These are phyloP conservation scores for Alternaria burnsii DNA, from an alignment of 2,329 filamentous ascomycete species.

Conservation along the genomic window DNA sequence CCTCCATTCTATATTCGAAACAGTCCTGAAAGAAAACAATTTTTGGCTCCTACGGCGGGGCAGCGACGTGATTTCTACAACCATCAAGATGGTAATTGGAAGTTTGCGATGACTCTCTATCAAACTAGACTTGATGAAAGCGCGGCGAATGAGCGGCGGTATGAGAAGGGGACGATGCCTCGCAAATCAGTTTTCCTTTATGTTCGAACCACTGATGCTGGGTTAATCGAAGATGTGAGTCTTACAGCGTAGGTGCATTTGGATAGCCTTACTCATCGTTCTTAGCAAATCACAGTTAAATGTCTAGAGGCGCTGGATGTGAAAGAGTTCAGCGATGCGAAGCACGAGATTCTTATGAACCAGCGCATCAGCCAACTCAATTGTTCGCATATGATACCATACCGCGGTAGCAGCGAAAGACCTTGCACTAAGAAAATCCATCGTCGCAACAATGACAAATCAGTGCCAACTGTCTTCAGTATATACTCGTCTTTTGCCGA, in stretches of 20 bases:
- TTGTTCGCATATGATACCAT: neutral
- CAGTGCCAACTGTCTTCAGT: neutral
- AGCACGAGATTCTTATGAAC: neutral
- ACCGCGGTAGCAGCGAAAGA: neutral
- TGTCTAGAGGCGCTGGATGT: neutral
- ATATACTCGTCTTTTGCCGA: neutral
- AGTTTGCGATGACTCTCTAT: neutral
- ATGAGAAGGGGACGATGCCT: neutral
- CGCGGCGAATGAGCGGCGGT: neutral
- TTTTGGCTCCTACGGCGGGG: neutral
- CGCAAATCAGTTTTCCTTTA: neutral
- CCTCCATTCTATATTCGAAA: neutral
- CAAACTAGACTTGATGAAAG: neutral
- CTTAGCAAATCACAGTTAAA: neutral
- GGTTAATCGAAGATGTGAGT: neutral
- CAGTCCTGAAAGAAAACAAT: fast-evolving
- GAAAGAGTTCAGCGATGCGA: neutral
- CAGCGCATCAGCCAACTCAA: neutral
- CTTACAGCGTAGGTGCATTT: neutral
- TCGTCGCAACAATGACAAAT: neutral
- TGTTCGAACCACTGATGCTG: neutral
- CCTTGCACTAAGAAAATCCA: neutral
- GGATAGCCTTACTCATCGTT: neutral
- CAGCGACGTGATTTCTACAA: neutral
- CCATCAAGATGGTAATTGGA: neutral